Conservation (phyloP, 192 early-diverging fungal genomes). For the Entomortierella beljakovae region DNA sequence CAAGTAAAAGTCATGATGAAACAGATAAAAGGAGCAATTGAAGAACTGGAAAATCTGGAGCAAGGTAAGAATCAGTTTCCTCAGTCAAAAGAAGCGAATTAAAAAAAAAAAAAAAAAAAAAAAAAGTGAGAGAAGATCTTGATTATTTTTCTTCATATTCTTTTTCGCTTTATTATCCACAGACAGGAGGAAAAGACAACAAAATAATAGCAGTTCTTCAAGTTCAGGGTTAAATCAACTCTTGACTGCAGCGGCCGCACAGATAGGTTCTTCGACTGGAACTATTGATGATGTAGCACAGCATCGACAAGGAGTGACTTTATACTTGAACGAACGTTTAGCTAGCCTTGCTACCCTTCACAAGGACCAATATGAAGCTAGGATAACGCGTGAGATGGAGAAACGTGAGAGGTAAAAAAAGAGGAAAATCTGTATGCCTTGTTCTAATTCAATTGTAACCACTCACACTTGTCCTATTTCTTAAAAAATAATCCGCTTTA, state of each 20-base stretch:
- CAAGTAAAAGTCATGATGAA: conserved; percentile 52
- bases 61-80: conserved; percentile 47
- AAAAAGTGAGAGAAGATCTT: background rate
- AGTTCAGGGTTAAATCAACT: conserved; percentile 33
- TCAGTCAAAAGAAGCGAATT: too few relatives aligned
- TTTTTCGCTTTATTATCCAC: background rate
- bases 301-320: conserved; percentile 74
- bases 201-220: conserved; percentile 2
- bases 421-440: background rate
- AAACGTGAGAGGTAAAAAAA: conserved; percentile 67
- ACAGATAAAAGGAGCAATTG: conserved; percentile 51
- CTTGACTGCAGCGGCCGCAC: conserved; percentile 11
- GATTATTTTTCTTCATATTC: background rate
- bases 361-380: conserved; percentile 76
- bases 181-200: conserved; percentile 36
- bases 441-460: background rate
- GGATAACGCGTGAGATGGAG: conserved; percentile 73
- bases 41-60: conserved; percentile 43
- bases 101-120: background rate
- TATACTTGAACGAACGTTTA: conserved; percentile 75
- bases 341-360: conserved; percentile 75
- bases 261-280: conserved; percentile 4
- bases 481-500: conserved; percentile 1
- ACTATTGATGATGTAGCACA: conserved; percentile 69
- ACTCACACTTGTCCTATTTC: background rate